These are phyloP conservation scores for Sophora flavescens DNA, from an alignment of 306 rosid species.

Conservation along the genomic window DNA sequence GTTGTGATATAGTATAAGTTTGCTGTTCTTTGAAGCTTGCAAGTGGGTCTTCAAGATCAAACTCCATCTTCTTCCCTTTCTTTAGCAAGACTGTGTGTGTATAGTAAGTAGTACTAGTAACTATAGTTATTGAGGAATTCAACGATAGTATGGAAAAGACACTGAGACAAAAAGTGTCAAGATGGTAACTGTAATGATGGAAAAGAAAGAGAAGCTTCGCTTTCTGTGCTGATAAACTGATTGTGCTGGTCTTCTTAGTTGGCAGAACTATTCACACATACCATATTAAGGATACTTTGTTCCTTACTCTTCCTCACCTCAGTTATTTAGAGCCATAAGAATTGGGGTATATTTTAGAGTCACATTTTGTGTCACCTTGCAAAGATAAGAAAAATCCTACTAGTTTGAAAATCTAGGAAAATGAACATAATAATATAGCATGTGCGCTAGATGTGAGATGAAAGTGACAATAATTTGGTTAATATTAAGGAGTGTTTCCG, in stretches of 20 bases:
- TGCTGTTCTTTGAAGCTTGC: constrained; percentile 55
- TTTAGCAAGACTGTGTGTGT: constrained; percentile 16
- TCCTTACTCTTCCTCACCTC: constrained; percentile 42
- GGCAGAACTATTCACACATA: constrained; percentile 37
- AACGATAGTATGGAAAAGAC: constrained; percentile 46
- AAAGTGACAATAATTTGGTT: constrained; percentile 37
- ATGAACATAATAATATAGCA: constrained; percentile 28
- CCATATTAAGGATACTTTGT: constrained; percentile 52
- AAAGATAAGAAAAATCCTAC: background rate
- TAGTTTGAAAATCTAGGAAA: background rate
- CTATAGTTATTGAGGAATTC: constrained; percentile 35
- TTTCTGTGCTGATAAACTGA: constrained; percentile 62
- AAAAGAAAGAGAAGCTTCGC: constrained; percentile 74
- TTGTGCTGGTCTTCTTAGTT: constrained; percentile 44
- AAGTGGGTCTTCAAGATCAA: constrained; percentile 67
- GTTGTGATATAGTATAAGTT: constrained; percentile 49
- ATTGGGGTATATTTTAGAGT: background rate
- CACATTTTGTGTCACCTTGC: constrained; percentile 20
- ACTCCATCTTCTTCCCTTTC: constrained; percentile 61
- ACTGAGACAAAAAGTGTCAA: constrained; percentile 49
- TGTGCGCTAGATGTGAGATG: constrained; percentile 35
- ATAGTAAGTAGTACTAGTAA: too few relatives aligned
- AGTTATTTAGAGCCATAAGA: constrained; percentile 13
- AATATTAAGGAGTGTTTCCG: constrained; percentile 15
- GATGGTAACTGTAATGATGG: constrained; percentile 56